These are phyloP conservation scores for Ganoderma leucocontextum DNA, from an alignment of 1,284 basidiomycete species.

Conservation along the genomic window DNA sequence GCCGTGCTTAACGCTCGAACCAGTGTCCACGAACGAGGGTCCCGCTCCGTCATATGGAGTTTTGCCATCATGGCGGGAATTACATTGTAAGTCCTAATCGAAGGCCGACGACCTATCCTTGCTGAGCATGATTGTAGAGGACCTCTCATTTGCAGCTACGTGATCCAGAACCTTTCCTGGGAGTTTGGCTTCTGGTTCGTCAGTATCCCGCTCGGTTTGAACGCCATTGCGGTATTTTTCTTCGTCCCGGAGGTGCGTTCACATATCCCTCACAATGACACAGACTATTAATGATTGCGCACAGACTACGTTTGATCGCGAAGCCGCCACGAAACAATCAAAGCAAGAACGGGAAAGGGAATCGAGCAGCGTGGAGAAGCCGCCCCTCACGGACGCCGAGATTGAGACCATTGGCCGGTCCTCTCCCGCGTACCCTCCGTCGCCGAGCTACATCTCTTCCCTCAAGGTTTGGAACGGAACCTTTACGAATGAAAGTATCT, in stretches of 20 bases:
- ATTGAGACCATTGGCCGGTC: constrained; percentile 19
- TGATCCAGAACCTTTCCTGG: constrained; percentile 51
- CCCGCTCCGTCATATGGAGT: constrained; percentile 52
- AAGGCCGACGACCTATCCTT: background rate
- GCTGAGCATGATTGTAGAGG: constrained; percentile 33
- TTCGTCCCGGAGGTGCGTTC: constrained; percentile 50
- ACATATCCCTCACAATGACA: background rate
- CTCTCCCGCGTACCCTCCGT: constrained; percentile 1
- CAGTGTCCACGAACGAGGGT: constrained; percentile 53
- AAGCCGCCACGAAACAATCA: constrained; percentile 1
- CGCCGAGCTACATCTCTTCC: constrained; percentile 41
- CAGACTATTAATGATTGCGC: constrained; percentile 7
- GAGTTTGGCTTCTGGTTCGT: constrained; percentile 54
- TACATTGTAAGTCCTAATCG: constrained; percentile 43
- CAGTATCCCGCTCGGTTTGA: constrained; percentile 49
- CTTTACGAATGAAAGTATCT: constrained; percentile 44
- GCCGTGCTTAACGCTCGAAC: background rate
- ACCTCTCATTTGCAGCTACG: constrained; percentile 51
- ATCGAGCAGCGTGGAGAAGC: constrained; percentile 42
- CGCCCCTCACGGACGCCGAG: constrained; percentile 6
- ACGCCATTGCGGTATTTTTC: constrained; percentile 47
- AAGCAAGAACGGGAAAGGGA: constrained; percentile 33
- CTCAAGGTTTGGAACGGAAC: constrained; percentile 49
- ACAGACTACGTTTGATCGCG: constrained; percentile 44
- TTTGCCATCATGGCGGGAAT: constrained; percentile 53